Evolutionary conservation across 805 yeast genomes (phyloP).

Genomic region (Metschnikowia colocasiae): DNA sequence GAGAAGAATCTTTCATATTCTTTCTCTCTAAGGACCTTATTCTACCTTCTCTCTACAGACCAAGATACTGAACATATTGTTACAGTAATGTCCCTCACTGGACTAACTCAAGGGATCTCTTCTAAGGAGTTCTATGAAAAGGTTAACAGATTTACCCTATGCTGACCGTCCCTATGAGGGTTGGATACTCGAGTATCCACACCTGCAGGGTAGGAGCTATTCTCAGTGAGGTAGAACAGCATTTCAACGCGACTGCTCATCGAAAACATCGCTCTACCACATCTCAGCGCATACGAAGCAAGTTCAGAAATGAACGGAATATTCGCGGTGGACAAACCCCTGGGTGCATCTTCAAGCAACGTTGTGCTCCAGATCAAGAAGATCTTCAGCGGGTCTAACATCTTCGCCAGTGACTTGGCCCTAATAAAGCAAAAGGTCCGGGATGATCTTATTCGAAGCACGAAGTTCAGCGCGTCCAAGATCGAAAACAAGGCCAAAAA

Average conservation of each 20-base stretch:
- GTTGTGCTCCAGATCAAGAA: constrained; percentile 65
- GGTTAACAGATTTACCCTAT: no score
- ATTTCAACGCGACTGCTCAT: neutral
- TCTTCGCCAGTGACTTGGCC: constrained; percentile 53
- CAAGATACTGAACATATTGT: no score
- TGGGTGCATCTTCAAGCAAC: constrained; percentile 77
- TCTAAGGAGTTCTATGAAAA: no score
- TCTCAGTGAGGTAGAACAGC: no score
- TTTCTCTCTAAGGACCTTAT: no score
- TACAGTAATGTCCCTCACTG: no score
- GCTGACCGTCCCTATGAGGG: no score
- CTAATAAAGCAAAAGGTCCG: constrained; percentile 47
- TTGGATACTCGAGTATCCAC: no score
- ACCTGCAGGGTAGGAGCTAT: no score
- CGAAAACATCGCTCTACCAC: neutral
- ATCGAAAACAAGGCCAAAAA: constrained; percentile 50
- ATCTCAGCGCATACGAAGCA: neutral
- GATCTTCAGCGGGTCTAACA: constrained; percentile 54
- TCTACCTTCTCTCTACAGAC: no score
- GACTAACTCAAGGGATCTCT: no score
- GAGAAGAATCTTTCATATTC: no score
- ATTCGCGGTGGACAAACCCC: constrained; percentile 87
- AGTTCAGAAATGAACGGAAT: constrained; percentile 73
- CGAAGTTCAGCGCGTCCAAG: constrained; percentile 42
- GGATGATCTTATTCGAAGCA: constrained; percentile 35